Evolutionary conservation across 768 basidiomycete species (phyloP).

Genomic region (Rhodotorula taiwanensis): DNA sequence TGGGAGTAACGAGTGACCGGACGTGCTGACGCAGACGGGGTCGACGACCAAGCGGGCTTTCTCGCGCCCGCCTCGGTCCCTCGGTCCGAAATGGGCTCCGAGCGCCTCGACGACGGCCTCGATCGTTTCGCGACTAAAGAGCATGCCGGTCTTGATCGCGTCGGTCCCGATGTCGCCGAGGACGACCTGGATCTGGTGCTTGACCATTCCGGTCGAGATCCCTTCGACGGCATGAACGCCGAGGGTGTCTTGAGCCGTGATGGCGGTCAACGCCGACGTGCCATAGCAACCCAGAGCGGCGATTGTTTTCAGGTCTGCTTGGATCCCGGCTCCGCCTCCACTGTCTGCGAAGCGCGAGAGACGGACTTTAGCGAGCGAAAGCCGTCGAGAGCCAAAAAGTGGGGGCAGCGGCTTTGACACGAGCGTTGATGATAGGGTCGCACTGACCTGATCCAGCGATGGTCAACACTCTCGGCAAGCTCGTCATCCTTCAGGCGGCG

Average conservation of each 20-base stretch:
- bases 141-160: constrained; percentile 86
- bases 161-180: constrained; percentile 63
- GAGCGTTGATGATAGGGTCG: too few species aligned
- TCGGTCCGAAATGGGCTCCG: constrained; percentile 12
- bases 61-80: constrained; percentile 14
- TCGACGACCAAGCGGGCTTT: constrained; percentile 62
- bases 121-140: constrained; percentile 58
- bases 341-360: constrained; percentile 50
- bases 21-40: constrained; percentile 86
- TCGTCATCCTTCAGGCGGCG: neutral
- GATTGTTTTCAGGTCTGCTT: constrained; percentile 85
- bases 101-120: constrained; percentile 54
- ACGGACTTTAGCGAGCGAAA: neutral
- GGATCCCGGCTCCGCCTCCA: constrained; percentile 82
- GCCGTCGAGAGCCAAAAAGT: neutral
- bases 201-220: constrained; percentile 62
- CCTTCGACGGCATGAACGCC: constrained; percentile 65
- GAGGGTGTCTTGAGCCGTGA: constrained; percentile 81
- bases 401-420: neutral
- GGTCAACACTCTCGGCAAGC: constrained; percentile 17
- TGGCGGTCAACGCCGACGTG: constrained; percentile 69
- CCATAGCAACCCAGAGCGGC: constrained; percentile 73
- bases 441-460: constrained; percentile 31
- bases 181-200: constrained; percentile 65
- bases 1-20: constrained; percentile 70